Percentiles rank a stretch among this genome's conserved stretches.
Evolutionary conservation across 768 basidiomycete genomes (phyloP).

Genomic region (Cytidiella melzeri): DNA sequence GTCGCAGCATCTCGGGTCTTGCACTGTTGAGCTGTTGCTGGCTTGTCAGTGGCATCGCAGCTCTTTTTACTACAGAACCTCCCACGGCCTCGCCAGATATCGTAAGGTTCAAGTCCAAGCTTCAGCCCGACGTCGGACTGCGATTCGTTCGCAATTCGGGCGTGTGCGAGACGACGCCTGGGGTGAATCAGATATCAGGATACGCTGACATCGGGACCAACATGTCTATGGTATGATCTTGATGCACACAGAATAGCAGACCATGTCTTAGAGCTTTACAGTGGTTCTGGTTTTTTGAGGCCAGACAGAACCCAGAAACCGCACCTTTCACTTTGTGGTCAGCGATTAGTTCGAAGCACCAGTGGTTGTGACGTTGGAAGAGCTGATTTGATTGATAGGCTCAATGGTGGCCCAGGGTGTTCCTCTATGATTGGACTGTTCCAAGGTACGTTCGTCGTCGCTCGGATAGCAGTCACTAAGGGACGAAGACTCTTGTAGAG

Average conservation of each 20-base stretch:
- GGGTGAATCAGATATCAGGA: slow-evolving; percentile 53
- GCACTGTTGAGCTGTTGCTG: background rate
- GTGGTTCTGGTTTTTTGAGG: slow-evolving; percentile 78
- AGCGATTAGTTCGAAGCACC: no score
- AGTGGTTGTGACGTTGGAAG: no score
- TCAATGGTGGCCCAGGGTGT: slow-evolving; percentile 34
- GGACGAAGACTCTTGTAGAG: no score
- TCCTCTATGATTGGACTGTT: slow-evolving; percentile 53
- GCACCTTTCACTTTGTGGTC: slow-evolving; percentile 66
- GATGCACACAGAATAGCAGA: no score
- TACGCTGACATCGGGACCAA: slow-evolving; percentile 52
- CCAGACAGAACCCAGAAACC: slow-evolving; percentile 49
- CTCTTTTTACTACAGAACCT: background rate
- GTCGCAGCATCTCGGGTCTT: background rate
- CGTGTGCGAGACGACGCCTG: slow-evolving; percentile 60
- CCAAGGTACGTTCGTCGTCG: slow-evolving; percentile 35
- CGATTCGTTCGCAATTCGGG: slow-evolving; percentile 54
- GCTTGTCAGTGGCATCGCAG: background rate
- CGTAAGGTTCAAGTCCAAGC: slow-evolving; percentile 13
- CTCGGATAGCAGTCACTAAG: background rate
- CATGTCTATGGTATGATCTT: slow-evolving; percentile 57
- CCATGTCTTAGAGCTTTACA: no score
- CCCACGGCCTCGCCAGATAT: background rate
- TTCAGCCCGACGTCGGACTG: slow-evolving; percentile 24
- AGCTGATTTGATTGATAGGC: no score